Base-by-base conservation (phyloP, 805 yeast species). In the Candida dendrica region DNA sequence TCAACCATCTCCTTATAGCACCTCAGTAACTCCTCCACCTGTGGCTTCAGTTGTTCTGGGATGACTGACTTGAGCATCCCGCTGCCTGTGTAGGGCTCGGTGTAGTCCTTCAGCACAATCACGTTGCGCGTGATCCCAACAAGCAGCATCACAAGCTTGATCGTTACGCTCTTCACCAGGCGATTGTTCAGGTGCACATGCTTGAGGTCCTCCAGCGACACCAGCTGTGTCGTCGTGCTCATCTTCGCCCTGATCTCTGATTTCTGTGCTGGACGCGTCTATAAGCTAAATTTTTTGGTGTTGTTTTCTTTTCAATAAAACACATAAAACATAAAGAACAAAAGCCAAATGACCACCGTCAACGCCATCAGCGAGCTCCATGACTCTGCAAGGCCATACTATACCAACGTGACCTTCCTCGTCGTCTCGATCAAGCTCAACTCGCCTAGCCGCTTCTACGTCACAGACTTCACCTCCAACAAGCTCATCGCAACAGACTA, bases 401-500 rank as follows among this genome's bases (percentile, higher is more conserved):
- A 19, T 4, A n/a, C 3, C 13, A 19, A 30, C 10, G n/a, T 41
- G 14, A 30, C 34, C 7, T 22, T 26, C 9, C 13, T 39, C 3
- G 6, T 38, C 8, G 39, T 39, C 10, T 17, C 41, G 6, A 10
- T 40, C 3, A 17, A 4, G 14, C 6, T 19, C 11, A 31, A 35
- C 7, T 4, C 3, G 3, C 33, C 35, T 2, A 15, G 36, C 13
- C 35, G 46, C n/a, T 36, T 43, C 2, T 24, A 20, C 14, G 46
- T 45, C 3, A 45, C 52, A 3, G 52, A 50, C 18, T 36, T 47
- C 37, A 45, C 52, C 1, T 6, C 39, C 3, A 48, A 50, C 35
- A 16, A 17, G 6, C 4, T 16, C 3, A 37, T 47, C n/a, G 38
- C 15, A 6, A 14, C 37, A 3, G n/a, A n/a, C 1, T 45, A 31